Conservation (phyloP, 2,329 filamentous ascomycete genomes). For the Neocatenulostroma microsporum region DNA sequence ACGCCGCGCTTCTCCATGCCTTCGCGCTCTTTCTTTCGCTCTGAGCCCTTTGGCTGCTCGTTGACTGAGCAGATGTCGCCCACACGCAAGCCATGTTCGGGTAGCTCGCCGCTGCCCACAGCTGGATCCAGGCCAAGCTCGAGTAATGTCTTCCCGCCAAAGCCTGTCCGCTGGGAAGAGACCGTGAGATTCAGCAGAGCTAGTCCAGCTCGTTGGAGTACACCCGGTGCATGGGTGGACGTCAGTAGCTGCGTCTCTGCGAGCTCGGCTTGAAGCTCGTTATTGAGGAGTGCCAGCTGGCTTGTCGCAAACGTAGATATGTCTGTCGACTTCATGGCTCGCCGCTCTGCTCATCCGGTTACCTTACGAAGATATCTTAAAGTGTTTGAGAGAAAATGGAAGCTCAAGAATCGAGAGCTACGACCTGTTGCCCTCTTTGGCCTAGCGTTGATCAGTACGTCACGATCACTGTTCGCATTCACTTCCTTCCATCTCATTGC, state of each 20-base stretch:
- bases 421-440: no score
- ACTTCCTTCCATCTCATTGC: no score
- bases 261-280: slow-evolving; percentile 65
- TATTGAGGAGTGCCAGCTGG: slow-evolving; percentile 62
- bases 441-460: no score
- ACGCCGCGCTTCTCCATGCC: slow-evolving; percentile 62
- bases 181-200: slow-evolving; percentile 70
- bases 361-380: no score
- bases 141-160: slow-evolving; percentile 83
- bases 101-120: slow-evolving; percentile 46
- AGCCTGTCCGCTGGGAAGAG: slow-evolving; percentile 70
- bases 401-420: no score
- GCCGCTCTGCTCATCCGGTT: no score
- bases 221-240: slow-evolving; percentile 57
- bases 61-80: slow-evolving; percentile 72
- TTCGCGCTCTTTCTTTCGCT: slow-evolving; percentile 63
- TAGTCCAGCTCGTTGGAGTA: slow-evolving; percentile 68
- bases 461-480: no score
- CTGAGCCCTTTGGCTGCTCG: slow-evolving; percentile 63
- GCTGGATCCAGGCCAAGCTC: slow-evolving; percentile 72
- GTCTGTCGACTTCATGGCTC: no score
- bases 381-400: no score
- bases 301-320: slow-evolving; percentile 61
- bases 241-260: slow-evolving; percentile 61
- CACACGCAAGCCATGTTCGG: slow-evolving; percentile 65